These are phyloP conservation scores for Fusarium humuli DNA, from an alignment of 2,329 filamentous ascomycete species.

Conservation along the genomic window DNA sequence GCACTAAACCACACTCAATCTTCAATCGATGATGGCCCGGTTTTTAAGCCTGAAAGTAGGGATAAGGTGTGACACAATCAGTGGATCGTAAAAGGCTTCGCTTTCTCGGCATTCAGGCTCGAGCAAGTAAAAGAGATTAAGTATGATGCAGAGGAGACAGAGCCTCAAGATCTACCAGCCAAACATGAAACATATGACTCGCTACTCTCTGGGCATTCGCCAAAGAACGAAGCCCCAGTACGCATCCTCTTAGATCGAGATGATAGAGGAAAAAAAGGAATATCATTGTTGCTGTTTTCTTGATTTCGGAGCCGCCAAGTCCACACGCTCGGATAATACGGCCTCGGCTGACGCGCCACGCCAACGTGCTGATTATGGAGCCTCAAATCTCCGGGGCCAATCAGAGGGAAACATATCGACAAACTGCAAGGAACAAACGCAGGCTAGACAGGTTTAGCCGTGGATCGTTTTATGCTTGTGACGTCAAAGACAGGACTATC, in stretches of 20 bases:
- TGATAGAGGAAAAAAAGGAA: not conserved
- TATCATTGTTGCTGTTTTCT: conserved; percentile 8
- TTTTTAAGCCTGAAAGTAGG: conserved; percentile 10
- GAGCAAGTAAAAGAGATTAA: not conserved
- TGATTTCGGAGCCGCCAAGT: conserved; percentile 33
- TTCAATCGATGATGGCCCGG: not conserved
- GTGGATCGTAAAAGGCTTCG: not conserved
- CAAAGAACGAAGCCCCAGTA: not conserved
- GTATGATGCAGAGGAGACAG: not conserved
- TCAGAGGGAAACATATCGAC: not conserved
- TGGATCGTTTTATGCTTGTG: conserved; percentile 20
- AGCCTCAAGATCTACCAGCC: not conserved
- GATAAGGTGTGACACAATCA: conserved; percentile 5
- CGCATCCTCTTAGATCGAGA: conserved; percentile 12
- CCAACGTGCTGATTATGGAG: conserved; percentile 12
- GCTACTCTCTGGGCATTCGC: not conserved
- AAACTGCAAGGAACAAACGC: conserved; percentile 29
- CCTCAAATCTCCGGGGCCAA: conserved; percentile 40
- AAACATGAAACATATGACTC: conserved; percentile 3
- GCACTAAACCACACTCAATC: not conserved
- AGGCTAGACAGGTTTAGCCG: conserved; percentile 22
- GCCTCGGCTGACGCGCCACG: conserved; percentile 25
- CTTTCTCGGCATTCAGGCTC: not conserved
- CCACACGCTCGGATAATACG: conserved; percentile 27
- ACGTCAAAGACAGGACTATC: conserved; percentile 30